Percentiles rank a stretch among this genome's conserved stretches.
Evolutionary conservation across 2,329 filamentous ascomycete genomes (phyloP).

Genomic region (Coccinonectria pachysandricola): DNA sequence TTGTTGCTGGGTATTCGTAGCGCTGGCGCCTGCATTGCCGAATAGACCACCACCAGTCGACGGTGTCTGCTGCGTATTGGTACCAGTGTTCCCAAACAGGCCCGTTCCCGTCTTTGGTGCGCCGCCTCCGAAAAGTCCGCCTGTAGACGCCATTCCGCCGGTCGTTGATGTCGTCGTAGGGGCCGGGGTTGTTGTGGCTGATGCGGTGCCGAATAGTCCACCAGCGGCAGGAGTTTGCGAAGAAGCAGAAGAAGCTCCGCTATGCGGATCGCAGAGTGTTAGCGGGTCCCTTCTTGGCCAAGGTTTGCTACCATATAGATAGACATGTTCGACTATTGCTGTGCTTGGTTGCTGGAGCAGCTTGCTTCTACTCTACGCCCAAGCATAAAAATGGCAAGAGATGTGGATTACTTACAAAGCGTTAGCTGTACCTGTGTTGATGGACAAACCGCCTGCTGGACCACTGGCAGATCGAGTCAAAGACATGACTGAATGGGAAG

Average conservation of each 20-base stretch:
- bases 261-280: too few relatives aligned
- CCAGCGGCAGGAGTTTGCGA: constrained; percentile 25
- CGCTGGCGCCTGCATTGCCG: constrained; percentile 14
- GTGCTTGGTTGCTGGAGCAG: too few relatives aligned
- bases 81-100: constrained; percentile 22
- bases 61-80: constrained; percentile 19
- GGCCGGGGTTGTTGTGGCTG: constrained; percentile 15
- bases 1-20: constrained; percentile 13
- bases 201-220: constrained; percentile 27
- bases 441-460: constrained; percentile 50
- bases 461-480: constrained; percentile 48
- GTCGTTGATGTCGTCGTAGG: constrained; percentile 17
- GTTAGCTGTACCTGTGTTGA: constrained; percentile 54
- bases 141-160: constrained; percentile 25
- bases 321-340: too few relatives aligned
- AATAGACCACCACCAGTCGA: constrained; percentile 21
- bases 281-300: too few relatives aligned
- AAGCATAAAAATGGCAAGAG: too few relatives aligned
- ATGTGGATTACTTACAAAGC: constrained; percentile 24
- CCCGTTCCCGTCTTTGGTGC: constrained; percentile 12
- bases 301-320: too few relatives aligned
- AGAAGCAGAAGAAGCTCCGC: constrained; percentile 16
- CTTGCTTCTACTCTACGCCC: too few relatives aligned
- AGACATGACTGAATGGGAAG: constrained; percentile 29
- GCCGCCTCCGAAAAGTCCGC: constrained; percentile 15